Percentiles rank a stretch among this genome's conserved stretches.
Conservation (phyloP, 352 stramenopile species). For the Pythium scleroteichum region DNA sequence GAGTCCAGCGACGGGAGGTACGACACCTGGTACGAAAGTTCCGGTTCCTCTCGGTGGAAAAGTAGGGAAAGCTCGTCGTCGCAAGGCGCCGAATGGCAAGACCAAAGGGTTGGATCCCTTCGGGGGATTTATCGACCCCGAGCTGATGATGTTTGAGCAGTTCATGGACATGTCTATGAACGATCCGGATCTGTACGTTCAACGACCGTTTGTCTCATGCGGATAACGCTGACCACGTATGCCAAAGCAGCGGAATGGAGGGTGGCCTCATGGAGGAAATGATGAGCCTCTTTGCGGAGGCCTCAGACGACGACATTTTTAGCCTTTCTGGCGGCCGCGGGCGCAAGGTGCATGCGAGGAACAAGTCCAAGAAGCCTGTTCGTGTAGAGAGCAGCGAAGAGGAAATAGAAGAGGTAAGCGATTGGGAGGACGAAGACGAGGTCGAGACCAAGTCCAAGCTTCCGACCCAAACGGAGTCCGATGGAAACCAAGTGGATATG, state of each 20-base stretch:
- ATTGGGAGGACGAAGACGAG: constrained; percentile 26
- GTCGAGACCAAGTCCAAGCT: constrained; percentile 2
- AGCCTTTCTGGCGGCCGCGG: constrained; percentile 12
- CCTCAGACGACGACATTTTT: constrained; percentile 27
- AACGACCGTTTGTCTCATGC: not conserved
- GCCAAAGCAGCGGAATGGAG: constrained; percentile 38
- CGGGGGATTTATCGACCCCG: constrained; percentile 26
- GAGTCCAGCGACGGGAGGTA: not conserved
- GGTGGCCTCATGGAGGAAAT: constrained; percentile 48
- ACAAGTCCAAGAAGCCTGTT: not conserved
- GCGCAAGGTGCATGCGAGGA: constrained; percentile 11
- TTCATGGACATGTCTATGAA: constrained; percentile 33
- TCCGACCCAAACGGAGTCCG: not conserved
- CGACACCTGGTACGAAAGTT: constrained; percentile 4
- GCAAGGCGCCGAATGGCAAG: constrained; percentile 16
- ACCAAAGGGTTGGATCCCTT: constrained; percentile 15
- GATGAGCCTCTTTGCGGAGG: constrained; percentile 42
- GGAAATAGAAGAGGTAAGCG: constrained; percentile 34
- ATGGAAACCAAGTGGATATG: constrained; percentile 8
- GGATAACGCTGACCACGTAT: not conserved
- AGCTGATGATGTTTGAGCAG: constrained; percentile 37
- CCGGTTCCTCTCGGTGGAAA: constrained; percentile 3
- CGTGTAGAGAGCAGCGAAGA: constrained; percentile 15
- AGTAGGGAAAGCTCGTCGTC: constrained; percentile 13
- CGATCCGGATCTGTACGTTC: constrained; percentile 31